Base-by-base conservation (phyloP, 2,329 filamentous ascomycete genomes). In the Cyphellophora europaea region DNA sequence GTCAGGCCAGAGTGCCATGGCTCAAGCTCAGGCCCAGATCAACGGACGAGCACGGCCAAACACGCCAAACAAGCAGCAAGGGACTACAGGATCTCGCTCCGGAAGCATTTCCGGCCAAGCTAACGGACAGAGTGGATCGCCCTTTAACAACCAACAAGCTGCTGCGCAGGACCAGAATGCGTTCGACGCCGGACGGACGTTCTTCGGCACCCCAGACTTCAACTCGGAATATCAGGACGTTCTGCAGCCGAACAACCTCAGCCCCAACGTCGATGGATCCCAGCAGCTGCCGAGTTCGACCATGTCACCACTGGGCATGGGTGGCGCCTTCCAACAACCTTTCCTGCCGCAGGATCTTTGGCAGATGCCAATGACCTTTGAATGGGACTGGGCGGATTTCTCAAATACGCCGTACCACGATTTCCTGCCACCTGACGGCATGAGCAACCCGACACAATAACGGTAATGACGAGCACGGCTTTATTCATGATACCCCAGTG, bases 351-450 rank as follows among this genome's bases (percentile, higher is more conserved):
- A 89, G 50, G 91, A 96, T 59, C 61, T 96, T 16, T 98, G 91
- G 77, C 82, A 89, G 56, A 79, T 96, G 74, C 88, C 89, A 2
- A 93, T 94, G 79, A 93, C 85, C 3, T 71, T 96, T 14, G 89
- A 96, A 54, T 95, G 88, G 87, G 86, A 82, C 46, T 83, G 78
- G 79, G 74, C 63, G 3, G 63, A 67, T 14, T 44, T 47, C 31
- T 37, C 39, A 6, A 39, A 42, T 16, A 29, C 36, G 12, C 32
- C 31, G 12, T 43, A 33, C 33, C 40, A 43, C 29, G 41, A 47
- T 34, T 42, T 47, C 21, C 34, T 47, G 30, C 21, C 21, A 25
- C 21, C 21, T 8, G 21, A 25, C 8, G 8, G n/a, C n/a, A 8
- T 25, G 21, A 25, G 21, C 21, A 25, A 25, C n/a, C 21, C 21